Percentiles rank a stretch among this genome's conserved stretches.
phyloP scores from a whole-genome alignment of 257 asterid genomes.

The Salvia rosmarinus region DNA sequence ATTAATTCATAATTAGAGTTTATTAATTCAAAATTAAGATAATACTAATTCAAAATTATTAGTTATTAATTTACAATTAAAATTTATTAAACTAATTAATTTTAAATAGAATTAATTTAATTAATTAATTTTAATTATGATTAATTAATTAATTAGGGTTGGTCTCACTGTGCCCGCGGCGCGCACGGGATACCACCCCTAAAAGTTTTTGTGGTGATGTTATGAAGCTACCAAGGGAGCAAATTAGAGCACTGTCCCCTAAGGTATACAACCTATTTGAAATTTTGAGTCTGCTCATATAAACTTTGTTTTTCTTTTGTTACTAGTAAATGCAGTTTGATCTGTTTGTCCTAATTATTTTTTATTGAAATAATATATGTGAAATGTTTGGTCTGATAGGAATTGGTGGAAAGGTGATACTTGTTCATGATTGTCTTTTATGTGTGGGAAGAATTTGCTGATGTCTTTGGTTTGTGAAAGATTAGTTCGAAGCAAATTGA shows the following conservation, averaged over 20 bases:
- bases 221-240: slow-evolving; percentile 55
- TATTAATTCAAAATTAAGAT: no score
- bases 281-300: not conserved
- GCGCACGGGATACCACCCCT: no score
- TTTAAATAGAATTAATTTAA: no score
- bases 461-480: not conserved
- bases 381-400: not conserved
- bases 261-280: slow-evolving; percentile 44
- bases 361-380: not conserved
- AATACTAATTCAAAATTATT: no score
- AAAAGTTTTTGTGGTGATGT: slow-evolving; percentile 81
- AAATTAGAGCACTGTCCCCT: slow-evolving; percentile 73
- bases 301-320: not conserved
- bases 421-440: not conserved
- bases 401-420: slow-evolving; percentile 12
- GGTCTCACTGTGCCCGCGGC: no score
- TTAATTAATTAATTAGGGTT: no score
- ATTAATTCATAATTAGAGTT: no score
- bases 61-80: no score
- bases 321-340: slow-evolving; percentile 9
- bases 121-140: no score
- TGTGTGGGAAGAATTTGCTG: not conserved
- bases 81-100: no score
- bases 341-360: not conserved
- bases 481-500: not conserved